Evolutionary conservation across 2,329 filamentous ascomycete genomes (phyloP).

Genomic region (Epichloe baconii): DNA sequence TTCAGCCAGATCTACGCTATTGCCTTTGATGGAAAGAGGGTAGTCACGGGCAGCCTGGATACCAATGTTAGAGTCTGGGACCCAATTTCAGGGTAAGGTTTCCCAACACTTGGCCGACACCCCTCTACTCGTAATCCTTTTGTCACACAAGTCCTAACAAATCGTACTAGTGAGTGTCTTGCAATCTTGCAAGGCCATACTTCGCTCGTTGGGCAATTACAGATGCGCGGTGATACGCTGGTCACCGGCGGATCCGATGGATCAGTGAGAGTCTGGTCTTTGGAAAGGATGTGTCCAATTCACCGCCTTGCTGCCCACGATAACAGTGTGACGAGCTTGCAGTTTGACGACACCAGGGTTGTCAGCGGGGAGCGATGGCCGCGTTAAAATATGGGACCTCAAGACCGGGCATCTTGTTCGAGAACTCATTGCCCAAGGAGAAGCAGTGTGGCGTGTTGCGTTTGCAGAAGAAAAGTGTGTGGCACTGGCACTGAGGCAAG

Average conservation of each 20-base stretch:
- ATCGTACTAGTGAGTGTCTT: slow-evolving; percentile 50
- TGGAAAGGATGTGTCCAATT: slow-evolving; percentile 81
- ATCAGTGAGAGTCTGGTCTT: slow-evolving; percentile 89
- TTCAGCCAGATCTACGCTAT: slow-evolving; percentile 99
- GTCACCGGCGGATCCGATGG: slow-evolving; percentile 95
- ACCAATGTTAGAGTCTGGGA: slow-evolving; percentile 98
- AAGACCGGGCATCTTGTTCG: slow-evolving; percentile 82
- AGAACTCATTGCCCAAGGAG: slow-evolving; percentile 80
- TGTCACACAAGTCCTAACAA: not conserved
- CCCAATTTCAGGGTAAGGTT: slow-evolving; percentile 62
- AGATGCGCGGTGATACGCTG: slow-evolving; percentile 87
- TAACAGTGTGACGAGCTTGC: slow-evolving; percentile 93
- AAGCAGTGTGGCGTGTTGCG: slow-evolving; percentile 94
- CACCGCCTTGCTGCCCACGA: slow-evolving; percentile 93
- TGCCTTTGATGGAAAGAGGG: slow-evolving; percentile 85
- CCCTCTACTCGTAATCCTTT: not conserved
- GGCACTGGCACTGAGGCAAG: slow-evolving; percentile 75
- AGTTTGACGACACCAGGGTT: slow-evolving; percentile 91
- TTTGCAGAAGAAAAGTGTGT: slow-evolving; percentile 99
- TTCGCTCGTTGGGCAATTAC: slow-evolving; percentile 87
- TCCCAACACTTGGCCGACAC: not conserved
- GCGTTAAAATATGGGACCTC: slow-evolving; percentile 96
- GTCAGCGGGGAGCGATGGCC: slow-evolving; percentile 98
- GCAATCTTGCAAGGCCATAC: slow-evolving; percentile 94
- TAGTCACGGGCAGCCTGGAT: slow-evolving; percentile 90